Evolutionary conservation across 257 asterid genomes (phyloP).

Genomic region (Leptodermis oblonga): DNA sequence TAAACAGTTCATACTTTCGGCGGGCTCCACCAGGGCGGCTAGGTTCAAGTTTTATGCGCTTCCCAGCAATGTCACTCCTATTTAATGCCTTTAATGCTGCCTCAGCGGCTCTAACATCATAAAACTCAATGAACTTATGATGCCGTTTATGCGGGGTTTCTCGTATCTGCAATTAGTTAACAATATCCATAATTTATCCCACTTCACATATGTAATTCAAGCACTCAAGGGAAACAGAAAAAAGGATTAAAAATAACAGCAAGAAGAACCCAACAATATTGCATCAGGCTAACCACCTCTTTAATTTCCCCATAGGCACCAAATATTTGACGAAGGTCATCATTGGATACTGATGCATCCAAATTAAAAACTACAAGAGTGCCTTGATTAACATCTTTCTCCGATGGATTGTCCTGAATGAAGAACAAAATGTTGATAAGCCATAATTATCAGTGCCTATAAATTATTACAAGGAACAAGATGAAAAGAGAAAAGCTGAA

Average conservation of each 20-base stretch:
- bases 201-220: conserved; percentile 8
- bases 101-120: conserved; percentile 93
- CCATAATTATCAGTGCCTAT: not conserved
- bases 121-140: conserved; percentile 94
- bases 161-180: conserved; percentile 58
- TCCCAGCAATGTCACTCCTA: conserved; percentile 86
- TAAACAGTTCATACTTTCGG: conserved; percentile 48
- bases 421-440: not conserved
- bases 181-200: conserved; percentile 18
- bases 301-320: conserved; percentile 97
- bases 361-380: conserved; percentile 91
- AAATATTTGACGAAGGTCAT: conserved; percentile 89
- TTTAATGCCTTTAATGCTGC: conserved; percentile 92
- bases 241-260: not conserved
- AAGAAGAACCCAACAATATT: not conserved
- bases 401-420: conserved; percentile 94
- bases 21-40: conserved; percentile 99
- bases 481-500: not conserved
- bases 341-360: conserved; percentile 90
- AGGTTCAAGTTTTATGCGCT: conserved; percentile 93
- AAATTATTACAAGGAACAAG: not conserved
- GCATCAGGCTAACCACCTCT: conserved; percentile 53
- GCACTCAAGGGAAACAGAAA: not conserved
- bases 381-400: conserved; percentile 94
- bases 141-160: conserved; percentile 93